phyloP scores from a whole-genome alignment of 2,329 filamentous ascomycete species.

The Neurospora sp. region DNA sequence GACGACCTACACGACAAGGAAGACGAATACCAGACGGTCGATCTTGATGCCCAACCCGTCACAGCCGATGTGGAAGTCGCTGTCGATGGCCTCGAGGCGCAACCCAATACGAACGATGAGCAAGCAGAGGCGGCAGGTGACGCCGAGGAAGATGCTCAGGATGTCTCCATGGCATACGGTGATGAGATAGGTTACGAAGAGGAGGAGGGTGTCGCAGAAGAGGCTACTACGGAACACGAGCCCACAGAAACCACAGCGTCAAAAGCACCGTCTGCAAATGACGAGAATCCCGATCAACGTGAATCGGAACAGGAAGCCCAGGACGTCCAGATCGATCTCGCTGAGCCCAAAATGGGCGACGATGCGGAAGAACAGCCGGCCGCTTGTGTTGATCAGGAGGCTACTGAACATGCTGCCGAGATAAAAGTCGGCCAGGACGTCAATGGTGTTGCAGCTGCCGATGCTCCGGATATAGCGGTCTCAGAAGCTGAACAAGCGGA shows the following conservation, averaged over 20 bases:
- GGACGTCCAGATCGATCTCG: neutral
- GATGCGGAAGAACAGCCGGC: neutral
- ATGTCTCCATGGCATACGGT: constrained; percentile 10
- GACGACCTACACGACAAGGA: constrained; percentile 15
- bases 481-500: neutral
- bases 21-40: constrained; percentile 4
- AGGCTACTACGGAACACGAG: constrained; percentile 1
- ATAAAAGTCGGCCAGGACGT: neutral
- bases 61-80: neutral
- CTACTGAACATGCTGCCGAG: neutral
- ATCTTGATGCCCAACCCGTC: constrained; percentile 1
- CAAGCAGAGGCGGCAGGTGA: constrained; percentile 3
- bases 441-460: neutral
- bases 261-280: neutral
- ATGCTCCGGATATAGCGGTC: neutral
- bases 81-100: constrained; percentile 1
- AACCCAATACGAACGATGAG: neutral
- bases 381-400: neutral
- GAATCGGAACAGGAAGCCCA: neutral
- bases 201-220: constrained; percentile 5
- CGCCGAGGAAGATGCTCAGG: constrained; percentile 9
- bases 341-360: constrained; percentile 2
- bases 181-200: constrained; percentile 31
- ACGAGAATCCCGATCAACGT: neutral
- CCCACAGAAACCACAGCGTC: neutral